Base-by-base conservation (phyloP, 1,284 basidiomycete genomes). In the Cutaneotrichosporon sp. region DNA sequence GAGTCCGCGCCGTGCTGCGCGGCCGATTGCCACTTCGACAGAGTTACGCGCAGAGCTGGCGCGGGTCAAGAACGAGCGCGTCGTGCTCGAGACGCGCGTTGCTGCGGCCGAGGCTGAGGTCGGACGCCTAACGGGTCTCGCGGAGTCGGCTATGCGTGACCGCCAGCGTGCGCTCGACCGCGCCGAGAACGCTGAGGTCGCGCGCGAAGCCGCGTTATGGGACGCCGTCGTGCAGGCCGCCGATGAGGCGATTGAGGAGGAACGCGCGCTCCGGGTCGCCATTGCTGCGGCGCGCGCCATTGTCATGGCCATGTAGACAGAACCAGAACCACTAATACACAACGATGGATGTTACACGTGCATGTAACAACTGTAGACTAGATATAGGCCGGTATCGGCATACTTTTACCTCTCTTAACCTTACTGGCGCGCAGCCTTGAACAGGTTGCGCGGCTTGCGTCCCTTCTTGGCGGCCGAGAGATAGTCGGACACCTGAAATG, bases 401-500 rank as follows among this genome's bases (percentile, higher is more conserved):
- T 26, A 49, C 22, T 21, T 26, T 51, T 30, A 26, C 26, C 11
- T 31, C 9, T 13, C 26, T 51, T 4, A 26, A 7, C 7, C 26
- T 8, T 53, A 53, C 51, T 53, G 21, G 47, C 30, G 31, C n/a
- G 49, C 22, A 10, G 18, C 21, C 32, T 59, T 59, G 58, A 68
- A 68, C 22, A 78, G 72, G 52, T 79, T 75, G 31, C 72, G 69
- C 10, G 78, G 79, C 49, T 69, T 65, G 51, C 75, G 73, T 3
- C 79, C 79, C 58, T 72, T 68, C 61, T 79, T 68, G 63, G 76
- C 74, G 11, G 79, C 77, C 62, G 79, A 76, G 47, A 82, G 73
- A 64, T 81, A 71, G 63, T 81, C 80, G 10, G 81, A 72, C 49
- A 83, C 74, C 22, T 83, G 68, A 73, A 83, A 83, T 0, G 82